Percentiles rank a stretch among this genome's conserved stretches.
Conservation (phyloP, 2,329 filamentous ascomycete species). For the Claviceps monticola region DNA sequence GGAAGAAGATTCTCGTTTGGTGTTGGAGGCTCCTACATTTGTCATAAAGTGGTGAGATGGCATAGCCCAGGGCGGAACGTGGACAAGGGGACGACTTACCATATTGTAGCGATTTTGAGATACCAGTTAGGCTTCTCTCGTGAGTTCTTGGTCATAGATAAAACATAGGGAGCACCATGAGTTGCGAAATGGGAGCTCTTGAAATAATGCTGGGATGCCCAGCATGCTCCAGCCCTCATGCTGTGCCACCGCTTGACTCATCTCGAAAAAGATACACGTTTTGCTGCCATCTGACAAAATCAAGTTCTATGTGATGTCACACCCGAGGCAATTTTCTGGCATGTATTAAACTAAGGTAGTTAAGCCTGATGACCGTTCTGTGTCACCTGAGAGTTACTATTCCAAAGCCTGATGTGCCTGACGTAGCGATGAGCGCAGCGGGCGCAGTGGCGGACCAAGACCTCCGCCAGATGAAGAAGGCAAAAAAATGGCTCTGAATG, state of each 20-base stretch:
- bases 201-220: neutral
- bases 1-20: slow-evolving; percentile 3
- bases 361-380: neutral
- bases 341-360: neutral
- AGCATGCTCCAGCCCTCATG: neutral
- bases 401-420: neutral
- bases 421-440: slow-evolving; percentile 1
- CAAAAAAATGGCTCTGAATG: neutral
- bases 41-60: neutral
- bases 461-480: neutral
- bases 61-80: no score
- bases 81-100: neutral
- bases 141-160: neutral
- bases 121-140: neutral
- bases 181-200: neutral
- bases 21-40: neutral
- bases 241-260: no score
- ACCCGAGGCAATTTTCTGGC: neutral
- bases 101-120: neutral
- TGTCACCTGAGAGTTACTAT: neutral
- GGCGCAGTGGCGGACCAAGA: neutral
- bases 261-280: no score
- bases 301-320: neutral
- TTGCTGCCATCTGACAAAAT: neutral
- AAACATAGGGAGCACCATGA: neutral